Evolutionary conservation across 75 land plant genomes (phyloP), one percentile per base, ranked within the genome.

Genomic region (Selaginella tamariscina): DNA sequence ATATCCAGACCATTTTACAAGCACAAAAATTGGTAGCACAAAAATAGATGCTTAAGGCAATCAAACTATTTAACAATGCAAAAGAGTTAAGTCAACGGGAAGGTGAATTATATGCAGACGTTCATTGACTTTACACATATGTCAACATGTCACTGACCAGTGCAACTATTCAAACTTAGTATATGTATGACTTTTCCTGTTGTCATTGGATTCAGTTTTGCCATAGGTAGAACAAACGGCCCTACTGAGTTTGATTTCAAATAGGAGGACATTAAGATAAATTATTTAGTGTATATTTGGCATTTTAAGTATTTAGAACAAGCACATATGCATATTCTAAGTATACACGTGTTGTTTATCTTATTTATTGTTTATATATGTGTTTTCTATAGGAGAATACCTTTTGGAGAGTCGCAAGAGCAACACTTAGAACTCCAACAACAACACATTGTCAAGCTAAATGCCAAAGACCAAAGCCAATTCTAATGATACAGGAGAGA

Each of bases 171-270:
- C 5, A 5, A 15, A 39, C 49, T 5, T 39, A 29, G 5, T 69
- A 59, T 1, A 90, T 84, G 30, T n/a, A 80, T 75, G 75, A 93
- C 96, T 57, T 93, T 95, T 55, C 96, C 98, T 32, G 91, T 96
- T 64, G 96, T 96, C 32, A 84, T 93, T 83, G 98, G 98, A 5
- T 93, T 84, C 71, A 83, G 83, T 64, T 93, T 93, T 79, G 98
- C 98, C 56, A 96, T 96, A 21, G 98, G 98, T 68, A 93, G 96
- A 13, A 93, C 96, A 31, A 96, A 93, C 81, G 98, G 98, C 2
- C 98, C 96, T 59, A 96, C 96, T 57, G 98, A 95, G 28, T 93
- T 93, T 77, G 91, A 89, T 74, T 93, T 93, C 72, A 83, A 81
- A 70, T 95, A 92, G 80, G 98, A 91, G n/a, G 95, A 86, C 80